Evolutionary conservation across 2,329 filamentous ascomycete species (phyloP).

Genomic region (Calonectria leucothoes): DNA sequence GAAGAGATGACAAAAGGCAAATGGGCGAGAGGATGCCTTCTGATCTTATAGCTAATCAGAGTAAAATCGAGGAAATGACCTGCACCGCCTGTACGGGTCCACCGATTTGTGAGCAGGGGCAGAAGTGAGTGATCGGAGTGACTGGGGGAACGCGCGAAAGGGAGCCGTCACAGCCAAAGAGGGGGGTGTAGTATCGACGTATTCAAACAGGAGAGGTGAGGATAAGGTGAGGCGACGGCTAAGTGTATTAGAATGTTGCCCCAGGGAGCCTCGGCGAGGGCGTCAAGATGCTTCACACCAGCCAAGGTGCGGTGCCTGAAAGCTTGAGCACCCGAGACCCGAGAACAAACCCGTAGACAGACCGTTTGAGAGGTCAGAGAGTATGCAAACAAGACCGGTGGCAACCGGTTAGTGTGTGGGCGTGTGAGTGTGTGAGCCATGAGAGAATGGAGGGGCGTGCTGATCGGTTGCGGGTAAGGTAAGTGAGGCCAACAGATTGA

Average conservation of each 20-base stretch:
- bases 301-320: constrained; percentile 8
- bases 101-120: constrained; percentile 36
- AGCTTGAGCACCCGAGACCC: not conserved
- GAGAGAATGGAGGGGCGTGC: constrained; percentile 15
- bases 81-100: constrained; percentile 34
- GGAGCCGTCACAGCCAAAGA: not conserved
- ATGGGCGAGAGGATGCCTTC: constrained; percentile 34
- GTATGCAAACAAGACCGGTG: constrained; percentile 6
- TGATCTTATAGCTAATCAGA: constrained; percentile 40
- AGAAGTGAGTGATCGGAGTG: constrained; percentile 32
- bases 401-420: constrained; percentile 18
- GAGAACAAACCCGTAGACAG: constrained; percentile 1
- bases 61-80: constrained; percentile 30
- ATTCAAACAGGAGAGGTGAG: constrained; percentile 16
- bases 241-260: constrained; percentile 10
- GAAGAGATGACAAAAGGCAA: constrained; percentile 40
- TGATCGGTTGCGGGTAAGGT: constrained; percentile 28
- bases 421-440: constrained; percentile 27
- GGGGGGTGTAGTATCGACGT: constrained; percentile 18
- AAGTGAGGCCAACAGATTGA: constrained; percentile 41
- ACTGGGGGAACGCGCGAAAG: constrained; percentile 2
- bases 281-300: constrained; percentile 12
- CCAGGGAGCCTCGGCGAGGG: constrained; percentile 3
- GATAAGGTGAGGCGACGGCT: constrained; percentile 26
- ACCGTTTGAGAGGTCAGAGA: constrained; percentile 7